phyloP scores from a whole-genome alignment of 177 flowering plant genomes.

The Vitis hybrid region DNA sequence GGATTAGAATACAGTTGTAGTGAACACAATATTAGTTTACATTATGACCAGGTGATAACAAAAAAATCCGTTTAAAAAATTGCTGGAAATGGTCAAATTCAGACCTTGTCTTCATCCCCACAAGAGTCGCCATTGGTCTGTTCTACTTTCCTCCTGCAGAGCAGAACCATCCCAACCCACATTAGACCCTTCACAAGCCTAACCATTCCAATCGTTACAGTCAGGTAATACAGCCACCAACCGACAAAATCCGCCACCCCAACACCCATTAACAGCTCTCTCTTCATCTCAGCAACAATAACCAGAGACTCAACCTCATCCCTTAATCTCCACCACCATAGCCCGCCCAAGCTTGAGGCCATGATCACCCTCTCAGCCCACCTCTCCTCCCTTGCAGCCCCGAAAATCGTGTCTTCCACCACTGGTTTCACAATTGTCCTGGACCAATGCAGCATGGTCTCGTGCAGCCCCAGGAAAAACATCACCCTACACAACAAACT shows the following conservation, averaged over 20 bases:
- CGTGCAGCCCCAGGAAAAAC: slow-evolving; percentile 70
- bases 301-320: slow-evolving; percentile 62
- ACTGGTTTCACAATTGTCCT: slow-evolving; percentile 63
- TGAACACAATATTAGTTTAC: background rate
- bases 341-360: slow-evolving; percentile 42
- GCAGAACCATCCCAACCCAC: slow-evolving; percentile 37
- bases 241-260: slow-evolving; percentile 45
- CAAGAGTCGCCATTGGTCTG: background rate
- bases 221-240: slow-evolving; percentile 70
- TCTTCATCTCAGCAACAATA: slow-evolving; percentile 42
- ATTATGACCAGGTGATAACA: background rate
- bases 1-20: background rate
- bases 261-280: slow-evolving; percentile 28
- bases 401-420: slow-evolving; percentile 68
- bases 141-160: slow-evolving; percentile 22
- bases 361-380: slow-evolving; percentile 46
- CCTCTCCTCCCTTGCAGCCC: slow-evolving; percentile 34
- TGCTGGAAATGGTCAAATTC: background rate
- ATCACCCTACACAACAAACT: slow-evolving; percentile 31
- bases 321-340: slow-evolving; percentile 87
- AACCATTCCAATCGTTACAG: slow-evolving; percentile 55
- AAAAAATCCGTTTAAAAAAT: background rate
- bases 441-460: slow-evolving; percentile 60
- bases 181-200: slow-evolving; percentile 40
- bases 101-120: slow-evolving; percentile 31